A percentile compares a stretch with the other conserved stretches of the same genome.
Conservation (phyloP, 805 yeast genomes). For the Yarrowia porcina region DNA sequence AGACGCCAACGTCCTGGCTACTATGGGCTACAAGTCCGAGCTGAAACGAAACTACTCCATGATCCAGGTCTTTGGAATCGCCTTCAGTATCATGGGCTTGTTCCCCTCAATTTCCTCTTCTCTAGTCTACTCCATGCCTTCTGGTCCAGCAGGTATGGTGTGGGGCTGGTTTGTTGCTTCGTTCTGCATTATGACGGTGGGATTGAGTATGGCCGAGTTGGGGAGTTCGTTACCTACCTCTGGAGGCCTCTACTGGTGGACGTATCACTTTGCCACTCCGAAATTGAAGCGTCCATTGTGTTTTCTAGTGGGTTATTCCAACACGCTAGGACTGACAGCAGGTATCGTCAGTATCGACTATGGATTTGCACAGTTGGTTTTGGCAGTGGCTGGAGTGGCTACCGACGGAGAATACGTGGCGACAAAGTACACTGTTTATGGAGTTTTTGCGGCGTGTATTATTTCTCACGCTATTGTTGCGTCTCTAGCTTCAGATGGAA, state of each 20-base stretch:
- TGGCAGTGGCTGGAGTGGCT: slow-evolving; percentile 40
- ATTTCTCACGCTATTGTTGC: slow-evolving; percentile 52
- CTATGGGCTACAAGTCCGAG: slow-evolving; percentile 63
- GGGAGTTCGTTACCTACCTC: slow-evolving; percentile 71
- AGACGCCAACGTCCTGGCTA: slow-evolving; percentile 19
- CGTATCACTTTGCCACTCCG: slow-evolving; percentile 62
- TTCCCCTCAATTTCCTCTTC: slow-evolving; percentile 57
- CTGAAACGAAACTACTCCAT: slow-evolving; percentile 58
- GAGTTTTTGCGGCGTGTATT: slow-evolving; percentile 62
- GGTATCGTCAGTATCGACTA: slow-evolving; percentile 66
- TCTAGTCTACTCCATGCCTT: slow-evolving; percentile 51
- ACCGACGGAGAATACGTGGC: slow-evolving; percentile 54
- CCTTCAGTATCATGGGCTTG: slow-evolving; percentile 69
- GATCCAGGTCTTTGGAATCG: slow-evolving; percentile 64
- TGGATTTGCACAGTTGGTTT: slow-evolving; percentile 62
- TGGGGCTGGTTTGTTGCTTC: slow-evolving; percentile 74
- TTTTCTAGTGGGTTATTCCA: slow-evolving; percentile 63
- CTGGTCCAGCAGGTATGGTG: slow-evolving; percentile 62
- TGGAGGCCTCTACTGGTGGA: slow-evolving; percentile 72
- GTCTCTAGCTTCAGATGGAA: slow-evolving; percentile 52
- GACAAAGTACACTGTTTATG: slow-evolving; percentile 55
- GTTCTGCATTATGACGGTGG: slow-evolving; percentile 54
- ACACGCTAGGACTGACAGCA: slow-evolving; percentile 62
- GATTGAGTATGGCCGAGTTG: slow-evolving; percentile 61
- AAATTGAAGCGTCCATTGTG: slow-evolving; percentile 50